Base-by-base conservation (phyloP, 2,329 filamentous ascomycete species). In the Clonostachys rosea region DNA sequence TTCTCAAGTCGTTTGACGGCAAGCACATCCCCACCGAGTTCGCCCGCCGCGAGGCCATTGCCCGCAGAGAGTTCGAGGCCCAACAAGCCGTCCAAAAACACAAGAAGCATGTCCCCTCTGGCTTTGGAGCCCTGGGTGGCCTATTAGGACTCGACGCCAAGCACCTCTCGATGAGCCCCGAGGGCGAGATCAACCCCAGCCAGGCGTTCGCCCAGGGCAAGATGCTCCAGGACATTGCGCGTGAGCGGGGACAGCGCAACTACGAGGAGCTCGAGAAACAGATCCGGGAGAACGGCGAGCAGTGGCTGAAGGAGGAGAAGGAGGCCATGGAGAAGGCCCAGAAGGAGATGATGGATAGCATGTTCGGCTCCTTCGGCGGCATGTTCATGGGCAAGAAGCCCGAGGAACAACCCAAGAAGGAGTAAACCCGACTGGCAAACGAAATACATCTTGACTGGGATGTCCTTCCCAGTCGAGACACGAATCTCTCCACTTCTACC, bases 291-390 rank as follows among this genome's bases (percentile, higher is more conserved):
- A 94, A 97, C 63, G 94, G 91, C 45, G 90, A 92, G 66, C 90
- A 92, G 71, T 96, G 91, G 89, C 76, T 99, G 56, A 91, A 91
- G 74, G 92, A 97, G 67, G 91, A 96, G 76, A 87, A 88, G 40
- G 85, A 85, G 43, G 81, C 89, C 63, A 86, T 91, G 73, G 92
- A 96, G 75, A 91, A 90, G 75, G 78, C 84, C 52, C 88, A 91
- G 67, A 88, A 95, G 61, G 91, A 95, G 69, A 86, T 87, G 58
- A 91, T 95, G 86, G 88, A 87, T 70, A 89, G 81, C 61, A 95
- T 96, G 89, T 94, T 92, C 79, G 81, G 79, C 49, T 86, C 85
- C 30, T 84, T 94, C 59, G 55, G 54, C 14, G 58, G 59, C 46
- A 54, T 56, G 44, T 66, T 67, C 46, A 34, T 34, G 16, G 37